Conservation (phyloP, 345 rosid genomes). For the Euphorbia tirucalli region DNA sequence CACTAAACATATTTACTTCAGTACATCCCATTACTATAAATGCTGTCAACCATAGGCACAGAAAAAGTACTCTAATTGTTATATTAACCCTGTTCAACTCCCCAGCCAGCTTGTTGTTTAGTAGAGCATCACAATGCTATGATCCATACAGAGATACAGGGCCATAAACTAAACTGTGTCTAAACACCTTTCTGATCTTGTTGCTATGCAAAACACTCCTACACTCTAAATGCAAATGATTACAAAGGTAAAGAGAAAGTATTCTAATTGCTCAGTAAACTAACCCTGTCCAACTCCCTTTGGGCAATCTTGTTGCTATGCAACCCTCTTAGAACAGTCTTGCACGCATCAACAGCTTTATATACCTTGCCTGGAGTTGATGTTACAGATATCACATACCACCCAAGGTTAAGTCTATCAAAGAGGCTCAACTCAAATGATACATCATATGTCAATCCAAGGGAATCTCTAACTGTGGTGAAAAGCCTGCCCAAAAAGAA, state of each 20-base stretch:
- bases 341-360: constrained; percentile 98
- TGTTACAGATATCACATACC: constrained; percentile 99
- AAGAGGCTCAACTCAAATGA: constrained; percentile 95
- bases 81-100: constrained; percentile 93
- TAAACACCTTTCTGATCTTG: neutral
- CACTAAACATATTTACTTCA: neutral
- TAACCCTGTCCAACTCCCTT: constrained; percentile 95
- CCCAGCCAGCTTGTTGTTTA: constrained; percentile 72
- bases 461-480: constrained; percentile 98
- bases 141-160: neutral
- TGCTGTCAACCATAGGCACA: neutral
- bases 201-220: neutral
- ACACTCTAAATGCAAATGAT: neutral
- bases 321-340: constrained; percentile 89
- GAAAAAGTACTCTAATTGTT: constrained; percentile 3
- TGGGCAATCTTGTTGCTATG: constrained; percentile 76
- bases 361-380: constrained; percentile 96
- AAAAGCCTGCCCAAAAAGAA: constrained; percentile 66
- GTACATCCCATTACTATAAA: neutral
- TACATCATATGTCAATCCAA: constrained; percentile 97
- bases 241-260: neutral
- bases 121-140: constrained; percentile 19
- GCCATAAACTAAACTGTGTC: no score
- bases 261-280: constrained; percentile 27
- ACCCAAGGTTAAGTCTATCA: constrained; percentile 93